Evolutionary conservation across 129 eudicot genomes (phyloP), one percentile per base, ranked within the genome.

Genomic region (Helianthus tuberosus): DNA sequence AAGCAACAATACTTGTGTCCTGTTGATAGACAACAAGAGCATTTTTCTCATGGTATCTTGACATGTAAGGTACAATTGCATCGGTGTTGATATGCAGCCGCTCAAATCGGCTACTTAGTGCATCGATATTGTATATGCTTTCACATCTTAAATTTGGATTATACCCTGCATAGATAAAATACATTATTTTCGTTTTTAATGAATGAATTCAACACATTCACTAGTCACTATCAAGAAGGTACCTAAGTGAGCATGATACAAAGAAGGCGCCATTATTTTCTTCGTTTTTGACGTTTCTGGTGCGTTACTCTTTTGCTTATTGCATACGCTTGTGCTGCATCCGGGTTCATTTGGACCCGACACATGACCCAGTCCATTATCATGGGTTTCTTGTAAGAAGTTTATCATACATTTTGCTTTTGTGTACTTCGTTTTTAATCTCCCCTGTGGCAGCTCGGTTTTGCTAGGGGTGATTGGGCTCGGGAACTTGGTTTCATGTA

Each of bases 11-110:
- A 46, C 85, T 79, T 48, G 95, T 84, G 55, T 84, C 82, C 47
- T 66, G 80, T 68, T 77, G 83, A 75, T 81, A 95, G 39, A 84
- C 75, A 70, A 95, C 96, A 47, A 95, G 85, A 39, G 96, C 93
- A 55, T 78, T 80, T 23, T 90, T 90, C 57, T 87, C 89, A 70
- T 78, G 83, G 72, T 84, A 76, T 51, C 47, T 58, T 4, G 46
- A 61, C 47, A 63, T 67, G 64, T 73, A 78, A 0, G 75, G 74
- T 23, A 84, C 65, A 55, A 82, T 66, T 50, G 87, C 85, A 62
- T 76, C 72, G 54, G 64, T 77, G 69, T 89, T 80, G 76, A 91
- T 81, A 68, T 85, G 68, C 54, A 91, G 78, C 66, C 65, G 81
- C 82, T 76, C 77, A 20, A 91, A 66, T 66, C 60, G 78, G 68